Evolutionary conservation across 2,329 filamentous ascomycete genomes (phyloP).

Genomic region (Hirsutella minnesotensis): DNA sequence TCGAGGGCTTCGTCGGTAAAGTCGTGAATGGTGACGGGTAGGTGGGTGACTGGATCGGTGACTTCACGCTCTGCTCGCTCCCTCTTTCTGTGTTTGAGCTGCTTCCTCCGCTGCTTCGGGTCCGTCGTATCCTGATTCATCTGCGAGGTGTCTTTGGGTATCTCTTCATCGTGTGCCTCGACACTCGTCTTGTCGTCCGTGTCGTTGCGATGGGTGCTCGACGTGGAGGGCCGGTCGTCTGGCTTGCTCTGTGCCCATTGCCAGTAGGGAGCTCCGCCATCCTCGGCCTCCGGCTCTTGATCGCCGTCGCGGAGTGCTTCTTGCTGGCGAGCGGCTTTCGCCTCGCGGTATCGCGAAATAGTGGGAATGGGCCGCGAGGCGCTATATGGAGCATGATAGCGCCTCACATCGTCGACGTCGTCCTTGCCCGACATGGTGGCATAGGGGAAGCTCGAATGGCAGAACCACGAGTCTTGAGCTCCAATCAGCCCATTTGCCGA

Average conservation of each 20-base stretch:
- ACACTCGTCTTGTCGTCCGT: slow-evolving; percentile 1
- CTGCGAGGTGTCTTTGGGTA: slow-evolving; percentile 22
- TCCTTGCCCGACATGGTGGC: slow-evolving; percentile 21
- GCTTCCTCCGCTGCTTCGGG: slow-evolving; percentile 34
- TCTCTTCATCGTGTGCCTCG: slow-evolving; percentile 5
- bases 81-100: slow-evolving; percentile 31
- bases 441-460: neutral
- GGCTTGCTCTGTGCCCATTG: neutral
- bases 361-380: slow-evolving; percentile 34
- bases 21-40: slow-evolving; percentile 57
- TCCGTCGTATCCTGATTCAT: slow-evolving; percentile 24
- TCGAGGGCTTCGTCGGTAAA: slow-evolving; percentile 51
- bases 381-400: slow-evolving; percentile 29
- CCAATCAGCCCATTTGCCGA: neutral
- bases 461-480: neutral
- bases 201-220: slow-evolving; percentile 5
- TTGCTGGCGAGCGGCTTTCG: slow-evolving; percentile 30
- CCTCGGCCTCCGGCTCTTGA: slow-evolving; percentile 7
- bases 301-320: slow-evolving; percentile 21
- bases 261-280: slow-evolving; percentile 1
- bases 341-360: slow-evolving; percentile 34
- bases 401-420: slow-evolving; percentile 24
- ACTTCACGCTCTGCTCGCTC: slow-evolving; percentile 46
- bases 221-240: neutral
- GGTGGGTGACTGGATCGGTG: slow-evolving; percentile 61